Base-by-base conservation (phyloP, 1,284 basidiomycete species). In the Boletus hoseneyae region DNA sequence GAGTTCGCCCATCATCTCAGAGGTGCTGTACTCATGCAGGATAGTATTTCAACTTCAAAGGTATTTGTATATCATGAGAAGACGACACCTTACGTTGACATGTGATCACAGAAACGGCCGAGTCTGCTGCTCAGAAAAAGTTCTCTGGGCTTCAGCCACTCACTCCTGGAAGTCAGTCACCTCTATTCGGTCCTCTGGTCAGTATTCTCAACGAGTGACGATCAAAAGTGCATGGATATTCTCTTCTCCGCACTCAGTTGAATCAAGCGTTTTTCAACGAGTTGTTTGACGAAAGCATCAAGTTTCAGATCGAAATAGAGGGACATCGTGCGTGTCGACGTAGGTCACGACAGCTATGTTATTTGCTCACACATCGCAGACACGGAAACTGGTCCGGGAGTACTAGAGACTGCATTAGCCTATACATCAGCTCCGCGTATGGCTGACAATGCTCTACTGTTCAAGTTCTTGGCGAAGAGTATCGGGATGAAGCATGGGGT, bases 1-100 rank as follows among this genome's bases (percentile, higher is more conserved):
- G 62, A 49, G 76, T 61, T 21, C 42, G 16, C 16, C 21, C 13
- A 41, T 45, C 12, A 30, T 16, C 11, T 19, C 34, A 18, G 27
- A 23, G 21, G 21, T 36, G 6, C 21, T 21, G 45, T 29, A 49
- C 42, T 50, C 21, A 60, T 29, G n/a, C 33, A 37, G n/a, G 39
- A 12, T 55, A 95, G 89, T 97, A 95, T 72, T 97, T 96, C 69
- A 94, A 97, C 72, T 97, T 93, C 72, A 85, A 88, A 77, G 88
- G 88, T 86, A 59, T 11, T 36, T 33, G 4, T 18, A 49, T 46
- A 10, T 25, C 39, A 30, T n/a, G 15, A 34, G 21, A 29, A 50
- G 40, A 34, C 3, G 3, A 12, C 15, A 5, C 13, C 41, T 16
- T 19, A n/a, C 30, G 19, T 19, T 48, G 32, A 52, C 50, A 9